Evolutionary conservation across 345 rosid genomes (phyloP).

Genomic region (Populus alba): DNA sequence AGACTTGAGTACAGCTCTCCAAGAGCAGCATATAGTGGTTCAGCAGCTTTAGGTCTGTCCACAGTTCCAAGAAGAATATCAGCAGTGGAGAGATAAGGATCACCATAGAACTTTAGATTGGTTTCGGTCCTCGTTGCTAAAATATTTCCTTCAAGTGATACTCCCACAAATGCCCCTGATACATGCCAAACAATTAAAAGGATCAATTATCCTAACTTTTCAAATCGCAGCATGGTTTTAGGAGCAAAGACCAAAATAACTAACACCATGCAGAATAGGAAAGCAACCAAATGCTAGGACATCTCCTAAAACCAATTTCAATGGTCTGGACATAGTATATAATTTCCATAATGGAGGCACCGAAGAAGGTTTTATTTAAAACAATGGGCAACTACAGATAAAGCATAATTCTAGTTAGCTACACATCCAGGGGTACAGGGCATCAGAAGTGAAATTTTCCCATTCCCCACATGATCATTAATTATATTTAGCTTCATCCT

Average conservation of each 20-base stretch:
- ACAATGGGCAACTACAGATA: neutral
- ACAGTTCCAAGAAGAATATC: slow-evolving; percentile 83
- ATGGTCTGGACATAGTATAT: neutral
- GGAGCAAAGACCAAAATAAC: neutral
- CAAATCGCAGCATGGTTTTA: neutral
- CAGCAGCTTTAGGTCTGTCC: slow-evolving; percentile 86
- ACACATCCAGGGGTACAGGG: neutral
- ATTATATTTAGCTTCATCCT: neutral
- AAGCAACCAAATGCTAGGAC: neutral
- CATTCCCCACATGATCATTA: neutral
- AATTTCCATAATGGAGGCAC: neutral
- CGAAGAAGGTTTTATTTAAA: neutral
- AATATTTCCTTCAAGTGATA: slow-evolving; percentile 84
- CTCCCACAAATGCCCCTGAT: slow-evolving; percentile 95
- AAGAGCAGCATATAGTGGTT: slow-evolving; percentile 74
- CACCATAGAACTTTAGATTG: slow-evolving; percentile 85
- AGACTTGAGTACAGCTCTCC: slow-evolving; percentile 50
- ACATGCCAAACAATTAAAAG: slow-evolving; percentile 2
- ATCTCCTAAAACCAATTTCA: neutral
- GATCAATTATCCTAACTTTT: neutral
- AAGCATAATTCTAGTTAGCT: neutral
- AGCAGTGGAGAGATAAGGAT: slow-evolving; percentile 73
- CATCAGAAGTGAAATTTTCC: neutral
- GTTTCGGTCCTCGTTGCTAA: slow-evolving; percentile 82
- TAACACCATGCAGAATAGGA: neutral